These are phyloP conservation scores for Aspergillus melleus DNA, from an alignment of 2,329 filamentous ascomycete genomes.

Conservation along the genomic window DNA sequence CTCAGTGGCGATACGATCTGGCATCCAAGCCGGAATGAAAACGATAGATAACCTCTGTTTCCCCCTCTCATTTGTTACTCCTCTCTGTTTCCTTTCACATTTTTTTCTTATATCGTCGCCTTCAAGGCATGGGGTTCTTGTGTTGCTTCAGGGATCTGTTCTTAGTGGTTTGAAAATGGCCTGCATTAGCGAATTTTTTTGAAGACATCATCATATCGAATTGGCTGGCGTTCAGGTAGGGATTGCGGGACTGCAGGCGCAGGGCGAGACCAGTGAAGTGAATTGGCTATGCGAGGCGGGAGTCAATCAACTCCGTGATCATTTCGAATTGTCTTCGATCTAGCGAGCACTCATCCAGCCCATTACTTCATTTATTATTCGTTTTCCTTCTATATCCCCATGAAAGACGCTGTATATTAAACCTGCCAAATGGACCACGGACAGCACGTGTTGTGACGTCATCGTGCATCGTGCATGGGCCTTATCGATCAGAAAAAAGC, in stretches of 20 bases:
- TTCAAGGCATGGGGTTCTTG: constrained; percentile 10
- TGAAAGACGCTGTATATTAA: not conserved
- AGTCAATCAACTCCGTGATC: not conserved
- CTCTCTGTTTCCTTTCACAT: constrained; percentile 5
- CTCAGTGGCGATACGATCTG: constrained; percentile 49
- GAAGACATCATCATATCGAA: constrained; percentile 8
- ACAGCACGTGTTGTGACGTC: not conserved
- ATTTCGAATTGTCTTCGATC: not conserved
- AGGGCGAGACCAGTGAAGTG: constrained; percentile 4
- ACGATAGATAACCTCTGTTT: constrained; percentile 32
- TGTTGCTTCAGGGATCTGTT: constrained; percentile 14
- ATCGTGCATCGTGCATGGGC: not conserved
- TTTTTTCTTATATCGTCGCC: not conserved
- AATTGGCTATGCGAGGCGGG: constrained; percentile 9
- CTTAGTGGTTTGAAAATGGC: constrained; percentile 21
- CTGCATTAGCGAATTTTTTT: constrained; percentile 37
- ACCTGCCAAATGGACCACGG: not conserved
- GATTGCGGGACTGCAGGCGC: constrained; percentile 18
- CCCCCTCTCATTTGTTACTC: constrained; percentile 8
- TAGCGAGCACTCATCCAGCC: not conserved
- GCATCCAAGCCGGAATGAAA: constrained; percentile 42
- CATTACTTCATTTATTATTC: not conserved
- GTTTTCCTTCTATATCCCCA: not conserved
- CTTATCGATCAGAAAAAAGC: not conserved
- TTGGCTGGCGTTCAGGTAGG: constrained; percentile 30